phyloP scores from a whole-genome alignment of 208 protist species.

The Lotmaria passim region DNA sequence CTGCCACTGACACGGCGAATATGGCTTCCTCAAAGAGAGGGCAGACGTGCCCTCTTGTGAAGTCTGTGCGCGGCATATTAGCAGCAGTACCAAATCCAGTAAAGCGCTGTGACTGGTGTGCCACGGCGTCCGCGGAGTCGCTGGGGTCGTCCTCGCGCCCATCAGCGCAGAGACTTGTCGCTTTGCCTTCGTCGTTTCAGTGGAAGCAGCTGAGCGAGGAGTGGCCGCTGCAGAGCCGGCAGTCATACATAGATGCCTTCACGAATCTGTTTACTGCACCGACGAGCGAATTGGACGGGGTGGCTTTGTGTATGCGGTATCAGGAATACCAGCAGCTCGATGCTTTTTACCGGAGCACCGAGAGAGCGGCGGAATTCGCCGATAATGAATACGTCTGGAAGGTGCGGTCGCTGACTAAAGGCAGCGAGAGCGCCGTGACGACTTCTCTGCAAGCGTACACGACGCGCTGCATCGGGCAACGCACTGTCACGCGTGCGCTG shows the following conservation, averaged over 20 bases:
- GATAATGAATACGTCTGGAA: neutral
- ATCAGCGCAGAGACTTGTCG: neutral
- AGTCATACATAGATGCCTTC: neutral
- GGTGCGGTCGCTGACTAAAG: neutral
- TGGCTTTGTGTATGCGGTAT: slow-evolving; percentile 22
- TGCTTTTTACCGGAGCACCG: neutral
- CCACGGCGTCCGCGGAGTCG: neutral
- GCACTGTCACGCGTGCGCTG: neutral
- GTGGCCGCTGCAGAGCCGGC: slow-evolving; percentile 11
- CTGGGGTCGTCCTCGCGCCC: neutral
- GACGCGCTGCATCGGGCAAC: neutral
- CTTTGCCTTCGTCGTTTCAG: slow-evolving; percentile 17
- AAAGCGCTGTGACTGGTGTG: neutral
- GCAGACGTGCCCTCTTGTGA: neutral
- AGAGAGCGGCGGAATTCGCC: neutral
- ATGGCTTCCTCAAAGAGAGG: neutral
- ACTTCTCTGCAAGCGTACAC: neutral
- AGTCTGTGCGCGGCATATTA: neutral
- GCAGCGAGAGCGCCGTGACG: neutral
- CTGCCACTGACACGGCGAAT: no score
- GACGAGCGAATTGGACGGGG: neutral
- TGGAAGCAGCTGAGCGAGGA: slow-evolving; percentile 16
- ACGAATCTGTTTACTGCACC: neutral
- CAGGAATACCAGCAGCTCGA: slow-evolving; percentile 22
- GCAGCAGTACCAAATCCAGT: neutral